phyloP scores from a whole-genome alignment of 1,284 basidiomycete genomes.

The Boletus semigastroideus region DNA sequence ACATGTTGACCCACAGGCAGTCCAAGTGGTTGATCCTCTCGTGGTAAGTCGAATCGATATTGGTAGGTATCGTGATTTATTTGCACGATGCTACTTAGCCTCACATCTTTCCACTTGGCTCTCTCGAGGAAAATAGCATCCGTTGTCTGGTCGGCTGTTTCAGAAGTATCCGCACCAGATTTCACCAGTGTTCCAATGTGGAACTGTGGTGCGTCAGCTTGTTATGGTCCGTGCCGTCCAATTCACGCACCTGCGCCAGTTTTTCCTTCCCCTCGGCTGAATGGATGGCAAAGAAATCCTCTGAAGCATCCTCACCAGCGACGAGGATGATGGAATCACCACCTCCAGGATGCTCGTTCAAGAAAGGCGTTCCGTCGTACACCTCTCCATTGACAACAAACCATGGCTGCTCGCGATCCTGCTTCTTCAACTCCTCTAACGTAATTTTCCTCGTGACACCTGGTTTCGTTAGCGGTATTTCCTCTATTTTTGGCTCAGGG shows the following conservation, averaged over 20 bases:
- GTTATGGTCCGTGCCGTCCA: background rate
- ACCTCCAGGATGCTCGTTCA: slow-evolving; percentile 65
- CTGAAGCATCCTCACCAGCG: slow-evolving; percentile 63
- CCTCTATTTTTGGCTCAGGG: slow-evolving; percentile 8
- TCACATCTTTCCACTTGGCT: slow-evolving; percentile 53
- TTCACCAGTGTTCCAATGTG: slow-evolving; percentile 44
- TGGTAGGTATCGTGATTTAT: slow-evolving; percentile 51
- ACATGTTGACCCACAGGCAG: slow-evolving; percentile 66
- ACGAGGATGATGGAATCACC: slow-evolving; percentile 57
- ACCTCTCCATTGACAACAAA: slow-evolving; percentile 62
- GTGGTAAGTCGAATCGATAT: slow-evolving; percentile 54
- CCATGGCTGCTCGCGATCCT: slow-evolving; percentile 52
- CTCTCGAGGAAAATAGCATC: slow-evolving; percentile 45
- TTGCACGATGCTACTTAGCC: slow-evolving; percentile 40
- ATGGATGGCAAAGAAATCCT: slow-evolving; percentile 63
- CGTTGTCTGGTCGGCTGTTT: slow-evolving; percentile 8
- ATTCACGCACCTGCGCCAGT: slow-evolving; percentile 41
- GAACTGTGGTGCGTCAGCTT: slow-evolving; percentile 29
- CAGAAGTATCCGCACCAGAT: background rate
- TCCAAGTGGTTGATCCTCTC: slow-evolving; percentile 49
- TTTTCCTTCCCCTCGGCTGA: slow-evolving; percentile 49
- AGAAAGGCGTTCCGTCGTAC: slow-evolving; percentile 54
- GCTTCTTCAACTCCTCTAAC: slow-evolving; percentile 45
- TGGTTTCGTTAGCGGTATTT: slow-evolving; percentile 40
- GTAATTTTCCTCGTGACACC: slow-evolving; percentile 46